Evolutionary conservation across 208 protist genomes (phyloP).

Genomic region (Acanthamoeba pearcei): DNA sequence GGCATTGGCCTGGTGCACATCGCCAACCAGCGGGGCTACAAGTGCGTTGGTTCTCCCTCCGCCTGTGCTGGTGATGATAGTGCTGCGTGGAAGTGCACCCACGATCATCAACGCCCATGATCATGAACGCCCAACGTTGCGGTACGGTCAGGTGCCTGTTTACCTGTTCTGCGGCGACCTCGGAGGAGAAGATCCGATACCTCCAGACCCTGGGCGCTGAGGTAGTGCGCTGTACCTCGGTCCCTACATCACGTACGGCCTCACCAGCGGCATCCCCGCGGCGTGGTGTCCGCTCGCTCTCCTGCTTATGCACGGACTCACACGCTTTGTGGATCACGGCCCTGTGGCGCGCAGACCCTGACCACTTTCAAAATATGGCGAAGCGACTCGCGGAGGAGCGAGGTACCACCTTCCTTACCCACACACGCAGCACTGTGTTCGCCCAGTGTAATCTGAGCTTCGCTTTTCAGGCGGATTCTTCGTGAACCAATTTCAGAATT

Average conservation of each 20-base stretch:
- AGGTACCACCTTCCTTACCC: background rate
- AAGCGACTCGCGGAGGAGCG: constrained; percentile 1
- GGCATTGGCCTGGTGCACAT: constrained; percentile 84
- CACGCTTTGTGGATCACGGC: background rate
- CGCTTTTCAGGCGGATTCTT: constrained; percentile 73
- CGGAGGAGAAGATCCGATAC: constrained; percentile 82
- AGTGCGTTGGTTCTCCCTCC: constrained; percentile 61
- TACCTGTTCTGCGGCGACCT: constrained; percentile 74
- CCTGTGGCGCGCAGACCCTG: background rate
- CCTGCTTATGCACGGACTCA: constrained; percentile 27
- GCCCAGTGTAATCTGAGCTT: background rate
- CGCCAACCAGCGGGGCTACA: constrained; percentile 81
- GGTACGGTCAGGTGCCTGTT: constrained; percentile 75
- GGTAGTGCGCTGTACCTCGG: constrained; percentile 61
- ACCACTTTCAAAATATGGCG: constrained; percentile 59
- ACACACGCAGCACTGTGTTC: background rate
- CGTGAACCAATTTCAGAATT: constrained; percentile 89
- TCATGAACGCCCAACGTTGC: background rate
- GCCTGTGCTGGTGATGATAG: background rate
- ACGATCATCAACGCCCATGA: too few relatives aligned
- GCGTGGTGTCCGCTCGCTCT: background rate
- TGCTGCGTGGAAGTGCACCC: too few relatives aligned
- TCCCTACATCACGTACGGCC: constrained; percentile 60
- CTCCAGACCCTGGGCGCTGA: constrained; percentile 83
- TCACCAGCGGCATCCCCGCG: background rate